Conservation (phyloP, 371 early-diverging fungal genomes). For the Lichtheimia ramosa region DNA sequence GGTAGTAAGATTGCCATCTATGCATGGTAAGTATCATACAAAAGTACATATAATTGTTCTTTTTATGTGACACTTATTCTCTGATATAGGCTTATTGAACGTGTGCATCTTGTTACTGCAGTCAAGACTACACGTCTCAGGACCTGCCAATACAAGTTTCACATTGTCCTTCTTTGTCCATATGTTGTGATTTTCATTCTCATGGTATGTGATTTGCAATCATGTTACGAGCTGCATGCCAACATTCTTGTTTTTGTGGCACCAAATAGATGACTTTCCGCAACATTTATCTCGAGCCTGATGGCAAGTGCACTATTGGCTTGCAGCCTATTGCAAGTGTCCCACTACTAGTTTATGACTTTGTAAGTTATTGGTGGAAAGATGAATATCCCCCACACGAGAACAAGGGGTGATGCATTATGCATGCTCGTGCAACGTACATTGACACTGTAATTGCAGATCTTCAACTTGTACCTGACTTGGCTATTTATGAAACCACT, state of each 20-base stretch:
- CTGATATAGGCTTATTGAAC: conserved; percentile 42
- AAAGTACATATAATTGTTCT: not conserved
- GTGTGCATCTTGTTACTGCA: conserved; percentile 46
- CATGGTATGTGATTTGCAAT: conserved; percentile 28
- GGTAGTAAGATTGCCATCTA: conserved; percentile 49
- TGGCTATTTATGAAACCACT: conserved; percentile 50
- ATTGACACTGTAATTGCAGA: conserved; percentile 13
- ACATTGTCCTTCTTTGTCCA: conserved; percentile 44
- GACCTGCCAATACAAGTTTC: conserved; percentile 45
- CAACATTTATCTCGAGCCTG: conserved; percentile 38
- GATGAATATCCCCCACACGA: not conserved
- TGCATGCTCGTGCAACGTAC: not conserved
- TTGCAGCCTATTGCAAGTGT: conserved; percentile 51
- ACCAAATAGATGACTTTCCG: conserved; percentile 21
- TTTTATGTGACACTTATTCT: not conserved
- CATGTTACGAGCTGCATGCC: not conserved
- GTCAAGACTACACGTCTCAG: conserved; percentile 42
- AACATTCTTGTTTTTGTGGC: not conserved
- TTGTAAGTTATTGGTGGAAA: conserved; percentile 26
- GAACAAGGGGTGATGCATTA: not conserved
- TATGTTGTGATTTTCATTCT: conserved; percentile 45
- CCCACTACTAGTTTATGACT: conserved; percentile 50
- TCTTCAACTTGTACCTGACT: conserved; percentile 49
- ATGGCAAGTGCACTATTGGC: conserved; percentile 53
- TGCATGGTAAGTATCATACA: conserved; percentile 43